Evolutionary conservation across 2,329 filamentous ascomycete genomes (phyloP).

Genomic region (Colletotrichum truncatum): DNA sequence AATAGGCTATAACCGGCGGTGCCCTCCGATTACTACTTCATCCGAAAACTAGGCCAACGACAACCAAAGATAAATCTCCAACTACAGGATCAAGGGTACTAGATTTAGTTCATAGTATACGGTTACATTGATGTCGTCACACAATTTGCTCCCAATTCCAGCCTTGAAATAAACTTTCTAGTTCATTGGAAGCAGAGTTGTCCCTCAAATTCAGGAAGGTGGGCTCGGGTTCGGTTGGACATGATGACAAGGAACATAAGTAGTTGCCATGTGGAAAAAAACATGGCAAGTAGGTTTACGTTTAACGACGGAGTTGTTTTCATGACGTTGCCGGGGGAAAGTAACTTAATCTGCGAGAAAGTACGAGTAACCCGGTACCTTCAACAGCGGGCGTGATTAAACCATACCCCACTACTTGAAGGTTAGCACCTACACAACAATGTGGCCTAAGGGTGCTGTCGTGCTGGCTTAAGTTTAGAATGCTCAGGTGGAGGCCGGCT

Average conservation of each 20-base stretch:
- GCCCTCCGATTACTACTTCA: neutral
- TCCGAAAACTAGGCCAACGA: neutral
- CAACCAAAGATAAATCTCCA: neutral
- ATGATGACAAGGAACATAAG: neutral
- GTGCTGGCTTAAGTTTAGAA: neutral
- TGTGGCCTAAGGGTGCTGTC: neutral
- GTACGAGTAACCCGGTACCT: neutral
- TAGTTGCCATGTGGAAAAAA: neutral
- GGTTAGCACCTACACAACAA: accelerated
- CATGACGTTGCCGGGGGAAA: neutral
- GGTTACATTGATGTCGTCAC: neutral
- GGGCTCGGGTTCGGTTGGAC: neutral
- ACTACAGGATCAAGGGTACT: neutral
- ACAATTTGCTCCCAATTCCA: neutral
- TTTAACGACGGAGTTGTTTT: neutral
- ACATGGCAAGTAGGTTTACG: neutral
- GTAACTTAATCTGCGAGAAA: neutral
- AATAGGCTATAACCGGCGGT: neutral
- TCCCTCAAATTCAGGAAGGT: neutral
- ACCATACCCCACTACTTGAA: neutral
- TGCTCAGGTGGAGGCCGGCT: neutral
- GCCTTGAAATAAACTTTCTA: neutral
- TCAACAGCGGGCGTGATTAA: neutral
- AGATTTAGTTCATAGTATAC: neutral
- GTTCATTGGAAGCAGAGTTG: neutral